A percentile compares a stretch with the other conserved stretches of the same genome.
Evolutionary conservation across 306 rosid genomes (phyloP).

Genomic region (Malus asiatica): DNA sequence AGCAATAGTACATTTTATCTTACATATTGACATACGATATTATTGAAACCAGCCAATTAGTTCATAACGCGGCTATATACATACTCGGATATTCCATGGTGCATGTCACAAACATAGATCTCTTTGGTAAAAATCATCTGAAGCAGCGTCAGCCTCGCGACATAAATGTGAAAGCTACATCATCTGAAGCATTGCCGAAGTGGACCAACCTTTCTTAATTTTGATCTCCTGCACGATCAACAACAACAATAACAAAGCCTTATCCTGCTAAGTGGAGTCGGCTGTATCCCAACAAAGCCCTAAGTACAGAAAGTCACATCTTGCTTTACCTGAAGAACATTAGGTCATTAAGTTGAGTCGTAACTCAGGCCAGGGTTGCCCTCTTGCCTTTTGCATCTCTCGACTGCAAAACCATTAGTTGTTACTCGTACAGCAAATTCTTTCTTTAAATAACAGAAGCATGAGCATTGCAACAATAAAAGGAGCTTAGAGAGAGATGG

Average conservation of each 20-base stretch:
- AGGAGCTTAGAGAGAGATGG: constrained; percentile 15
- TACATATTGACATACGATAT: too few species aligned
- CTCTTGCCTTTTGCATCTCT: constrained; percentile 91
- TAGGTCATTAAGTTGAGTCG: background rate
- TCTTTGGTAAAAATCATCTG: background rate
- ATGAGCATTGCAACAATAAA: background rate
- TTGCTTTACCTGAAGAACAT: background rate
- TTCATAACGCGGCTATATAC: background rate
- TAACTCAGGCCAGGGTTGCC: constrained; percentile 75
- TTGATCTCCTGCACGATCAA: background rate
- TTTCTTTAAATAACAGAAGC: background rate
- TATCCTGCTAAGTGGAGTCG: too few species aligned
- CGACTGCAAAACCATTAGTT: constrained; percentile 44
- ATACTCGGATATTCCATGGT: background rate
- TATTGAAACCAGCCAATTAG: too few species aligned
- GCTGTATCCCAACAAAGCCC: too few species aligned
- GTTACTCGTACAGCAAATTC: background rate
- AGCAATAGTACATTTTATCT: background rate
- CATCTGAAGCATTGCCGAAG: background rate
- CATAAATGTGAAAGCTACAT: background rate
- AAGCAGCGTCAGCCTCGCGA: background rate
- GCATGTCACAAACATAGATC: background rate
- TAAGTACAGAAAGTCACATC: background rate
- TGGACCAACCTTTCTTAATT: background rate
- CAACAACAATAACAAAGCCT: too few species aligned